Evolutionary conservation across 306 rosid genomes (phyloP), one percentile per base, ranked within the genome.

Genomic region (Hylodesmum podocarpum): DNA sequence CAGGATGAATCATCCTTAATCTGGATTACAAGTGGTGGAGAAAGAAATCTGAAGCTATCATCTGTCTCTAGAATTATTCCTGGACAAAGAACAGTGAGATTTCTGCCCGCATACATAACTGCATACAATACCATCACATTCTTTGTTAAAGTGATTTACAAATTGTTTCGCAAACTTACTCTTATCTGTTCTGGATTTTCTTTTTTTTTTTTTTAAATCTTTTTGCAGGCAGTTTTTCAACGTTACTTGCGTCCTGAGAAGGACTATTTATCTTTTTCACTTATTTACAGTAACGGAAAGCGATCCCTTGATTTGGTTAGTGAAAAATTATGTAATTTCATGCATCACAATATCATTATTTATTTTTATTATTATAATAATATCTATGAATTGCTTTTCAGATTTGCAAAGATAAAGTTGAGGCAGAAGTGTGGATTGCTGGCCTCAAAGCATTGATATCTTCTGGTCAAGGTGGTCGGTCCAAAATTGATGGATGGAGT

Each of bases 401-500:
- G 99, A 92, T 92, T 77, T 92, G 99, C 86, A 96, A 92, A 87
- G 99, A 96, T 85, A 92, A 91, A 92, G 94, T 84, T 79, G 98
- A 92, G 86, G 97, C 94, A 22, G 97, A 92, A 84, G 90, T 86
- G 87, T 92, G 99, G 99, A 96, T 92, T 91, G 85, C 88, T 34
- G 98, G 99, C 77, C 91, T 92, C 70, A 92, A 88, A 83, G 86
- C 92, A 68, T 77, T 95, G 80, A 87, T 91, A 75, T 81, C 89
- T 65, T 90, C 96, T 79, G 96, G 96, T 73, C 97, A 85, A 87
- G 97, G 97, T 83, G 99, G 96, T 44, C 97, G 99, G 77, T 95
- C 97, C 77, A 95, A 92, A 81, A 95, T 95, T 73, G 99, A 95
- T 78, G 99, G 99, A 80, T 89, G 97, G 99, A 89, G 84, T 88